Evolutionary conservation across 768 basidiomycete species (phyloP), one percentile per base, ranked within the genome.

Genomic region (Hemileccinum impolitum): DNA sequence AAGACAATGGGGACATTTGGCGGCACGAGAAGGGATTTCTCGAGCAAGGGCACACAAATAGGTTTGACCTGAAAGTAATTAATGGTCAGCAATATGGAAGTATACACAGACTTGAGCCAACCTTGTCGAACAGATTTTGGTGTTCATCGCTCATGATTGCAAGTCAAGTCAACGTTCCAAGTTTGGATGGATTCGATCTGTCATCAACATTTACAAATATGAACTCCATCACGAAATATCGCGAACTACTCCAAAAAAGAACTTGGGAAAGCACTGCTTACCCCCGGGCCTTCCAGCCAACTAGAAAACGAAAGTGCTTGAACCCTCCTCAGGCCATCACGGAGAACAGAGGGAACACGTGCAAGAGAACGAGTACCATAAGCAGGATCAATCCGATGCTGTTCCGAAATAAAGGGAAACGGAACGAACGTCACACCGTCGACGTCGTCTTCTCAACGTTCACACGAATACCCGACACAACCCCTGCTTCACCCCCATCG

Each of bases 391-490:
- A 68, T 53, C 56, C 54, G 51, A 51, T 56, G 58, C 53, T 53
- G 54, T 57, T 55, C 62, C 56, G 56, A 59, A 61, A 47, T 45
- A 39, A 60, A 49, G 39, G 28, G 35, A 54, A 55, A 53, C 35
- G 25, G 40, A 45, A 40, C 46, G 43, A 28, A 26, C 42, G 17
- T 64, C 60, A 81, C 61, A 79, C 72, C 44, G 73, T 75, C 43
- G 75, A 71, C 19, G 78, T 79, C 39, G 74, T 74, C 65, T 79
- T 82, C 63, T 85, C 82, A 15, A 86, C 75, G 50, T 85, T 76
- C 18, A 85, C 75, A 47, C 77, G 72, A 51, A 85, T 81, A 10
- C 81, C 79, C 36, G 62, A 52, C 44, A 60, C 37, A 21, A 48
- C 52, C 18, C 55, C 56, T 0, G 15, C 47, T 28, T 60, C 67